Conservation (phyloP, 495 filamentous ascomycete species). For the Daldinia caldariorum region DNA sequence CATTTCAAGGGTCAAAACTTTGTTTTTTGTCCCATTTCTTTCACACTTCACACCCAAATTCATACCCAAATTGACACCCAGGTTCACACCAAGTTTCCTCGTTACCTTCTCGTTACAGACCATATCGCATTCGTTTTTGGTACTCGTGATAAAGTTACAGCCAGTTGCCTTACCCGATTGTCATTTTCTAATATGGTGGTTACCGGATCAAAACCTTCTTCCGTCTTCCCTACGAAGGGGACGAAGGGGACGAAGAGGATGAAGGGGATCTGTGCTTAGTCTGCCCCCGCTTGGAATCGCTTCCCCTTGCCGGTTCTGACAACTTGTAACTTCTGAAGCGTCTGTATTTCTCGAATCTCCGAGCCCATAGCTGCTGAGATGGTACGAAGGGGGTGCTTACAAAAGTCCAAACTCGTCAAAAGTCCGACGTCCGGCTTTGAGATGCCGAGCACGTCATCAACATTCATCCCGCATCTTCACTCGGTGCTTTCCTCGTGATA, state of each 20-base stretch:
- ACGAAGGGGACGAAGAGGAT: too few species aligned
- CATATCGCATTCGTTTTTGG: constrained; percentile 34
- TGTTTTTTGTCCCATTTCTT: constrained; percentile 21
- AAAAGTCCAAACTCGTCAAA: constrained; percentile 1
- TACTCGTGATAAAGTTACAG: constrained; percentile 45
- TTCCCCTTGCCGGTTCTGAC: not conserved
- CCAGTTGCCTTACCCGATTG: constrained; percentile 25
- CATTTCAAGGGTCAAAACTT: constrained; percentile 33
- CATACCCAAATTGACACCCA: too few species aligned
- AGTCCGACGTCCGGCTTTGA: not conserved
- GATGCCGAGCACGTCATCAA: constrained; percentile 15
- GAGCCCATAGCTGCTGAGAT: not conserved
- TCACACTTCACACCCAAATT: too few species aligned
- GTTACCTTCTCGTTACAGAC: constrained; percentile 48
- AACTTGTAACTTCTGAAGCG: not conserved
- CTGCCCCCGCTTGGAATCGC: constrained; percentile 22
- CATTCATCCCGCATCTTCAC: constrained; percentile 11
- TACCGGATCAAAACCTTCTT: constrained; percentile 40
- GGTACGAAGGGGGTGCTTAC: not conserved
- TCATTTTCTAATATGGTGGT: constrained; percentile 32
- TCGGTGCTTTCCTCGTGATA: not conserved
- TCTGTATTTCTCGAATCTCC: not conserved
- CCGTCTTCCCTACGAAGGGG: constrained; percentile 13
- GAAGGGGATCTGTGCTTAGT: constrained; percentile 16
- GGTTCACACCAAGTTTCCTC: constrained; percentile 37